A percentile compares a stretch with the other conserved stretches of the same genome.
These are phyloP conservation scores for Flaveria linearis DNA, from an alignment of 129 eudicot species.

Conservation along the genomic window DNA sequence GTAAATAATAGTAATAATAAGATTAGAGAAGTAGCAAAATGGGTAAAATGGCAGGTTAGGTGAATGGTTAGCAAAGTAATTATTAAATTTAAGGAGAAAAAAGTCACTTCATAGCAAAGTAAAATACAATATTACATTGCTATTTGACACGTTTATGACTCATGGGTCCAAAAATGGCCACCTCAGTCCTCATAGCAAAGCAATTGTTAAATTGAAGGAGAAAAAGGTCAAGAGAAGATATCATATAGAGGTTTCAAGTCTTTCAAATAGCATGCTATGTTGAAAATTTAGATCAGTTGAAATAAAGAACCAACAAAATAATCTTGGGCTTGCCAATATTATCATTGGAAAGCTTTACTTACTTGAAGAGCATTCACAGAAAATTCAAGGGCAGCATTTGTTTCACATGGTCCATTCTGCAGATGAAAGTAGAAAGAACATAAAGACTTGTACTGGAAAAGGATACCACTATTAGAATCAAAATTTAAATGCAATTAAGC, in stretches of 20 bases:
- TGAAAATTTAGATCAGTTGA: not conserved
- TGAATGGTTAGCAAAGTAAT: not conserved
- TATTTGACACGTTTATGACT: too few species aligned
- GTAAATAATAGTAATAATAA: not conserved
- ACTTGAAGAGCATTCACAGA: slow-evolving; percentile 81
- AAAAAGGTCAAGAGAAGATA: not conserved
- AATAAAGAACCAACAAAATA: not conserved
- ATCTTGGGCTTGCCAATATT: not conserved
- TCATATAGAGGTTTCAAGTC: slow-evolving; percentile 12
- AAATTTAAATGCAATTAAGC: not conserved
- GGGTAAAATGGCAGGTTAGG: not conserved
- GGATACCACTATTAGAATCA: not conserved
- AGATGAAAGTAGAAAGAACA: slow-evolving; percentile 21
- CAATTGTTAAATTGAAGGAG: not conserved
- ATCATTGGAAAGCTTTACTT: slow-evolving; percentile 30
- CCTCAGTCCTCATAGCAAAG: not conserved
- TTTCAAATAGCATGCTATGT: not conserved
- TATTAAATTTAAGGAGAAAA: not conserved
- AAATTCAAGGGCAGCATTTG: slow-evolving; percentile 93
- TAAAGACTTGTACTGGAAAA: not conserved
- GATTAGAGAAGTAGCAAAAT: too few species aligned
- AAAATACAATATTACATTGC: not conserved
- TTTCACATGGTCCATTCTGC: slow-evolving; percentile 90
- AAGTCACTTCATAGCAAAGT: not conserved
- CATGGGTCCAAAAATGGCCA: not conserved